These are phyloP conservation scores for Fusarium floridanum DNA, from an alignment of 2,329 filamentous ascomycete species.

Conservation along the genomic window DNA sequence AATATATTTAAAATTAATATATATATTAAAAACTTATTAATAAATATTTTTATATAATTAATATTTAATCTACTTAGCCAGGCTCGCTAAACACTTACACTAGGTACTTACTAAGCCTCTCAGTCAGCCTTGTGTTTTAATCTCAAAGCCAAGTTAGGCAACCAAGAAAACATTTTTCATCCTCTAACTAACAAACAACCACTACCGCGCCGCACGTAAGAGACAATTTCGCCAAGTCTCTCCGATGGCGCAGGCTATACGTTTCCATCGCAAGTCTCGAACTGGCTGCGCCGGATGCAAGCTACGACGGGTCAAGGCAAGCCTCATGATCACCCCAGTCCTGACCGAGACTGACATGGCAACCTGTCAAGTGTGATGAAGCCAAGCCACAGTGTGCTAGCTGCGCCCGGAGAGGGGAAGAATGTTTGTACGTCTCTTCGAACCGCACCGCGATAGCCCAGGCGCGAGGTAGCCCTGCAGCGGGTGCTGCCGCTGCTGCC, in stretches of 20 bases:
- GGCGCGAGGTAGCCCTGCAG: background rate
- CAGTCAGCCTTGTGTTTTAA: no score
- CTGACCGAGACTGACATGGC: background rate
- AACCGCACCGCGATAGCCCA: background rate
- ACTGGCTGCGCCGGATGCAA: conserved; percentile 6
- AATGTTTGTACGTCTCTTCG: conserved; percentile 2
- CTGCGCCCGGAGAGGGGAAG: conserved; percentile 2
- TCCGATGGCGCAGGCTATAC: conserved; percentile 6
- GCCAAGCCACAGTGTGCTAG: background rate
- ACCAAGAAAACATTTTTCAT: background rate
- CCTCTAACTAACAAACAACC: background rate
- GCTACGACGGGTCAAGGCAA: conserved; percentile 4
- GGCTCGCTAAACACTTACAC: no score
- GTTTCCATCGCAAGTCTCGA: conserved; percentile 3
- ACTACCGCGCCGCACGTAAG: background rate
- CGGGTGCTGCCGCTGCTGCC: background rate
- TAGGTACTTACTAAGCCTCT: no score
- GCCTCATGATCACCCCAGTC: background rate
- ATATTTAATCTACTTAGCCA: no score
- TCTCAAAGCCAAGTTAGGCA: no score
- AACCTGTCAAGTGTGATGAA: conserved; percentile 4
- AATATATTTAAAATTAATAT: no score
- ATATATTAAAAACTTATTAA: no score
- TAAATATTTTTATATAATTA: no score
- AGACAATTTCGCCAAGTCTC: background rate